Base-by-base conservation (phyloP, 1,139 yeast genomes). In the Pichia sp. region DNA sequence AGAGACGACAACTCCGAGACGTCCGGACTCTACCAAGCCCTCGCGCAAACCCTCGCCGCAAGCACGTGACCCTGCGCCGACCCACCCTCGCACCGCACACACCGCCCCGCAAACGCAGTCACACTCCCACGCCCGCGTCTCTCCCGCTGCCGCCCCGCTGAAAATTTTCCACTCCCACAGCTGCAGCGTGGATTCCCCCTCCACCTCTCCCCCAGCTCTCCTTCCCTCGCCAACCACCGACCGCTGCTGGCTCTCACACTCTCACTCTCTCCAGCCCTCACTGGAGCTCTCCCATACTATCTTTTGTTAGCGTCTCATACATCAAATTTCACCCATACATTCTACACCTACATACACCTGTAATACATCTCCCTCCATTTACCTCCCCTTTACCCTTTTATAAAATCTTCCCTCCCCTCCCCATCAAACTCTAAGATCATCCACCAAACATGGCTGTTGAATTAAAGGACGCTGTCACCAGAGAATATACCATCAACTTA, bases 401-500 rank as follows among this genome's bases (percentile, higher is more conserved):
- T n/a, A n/a, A n/a, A n/a, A n/a, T n/a, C 6, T 11, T 20, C 22
- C 12, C 14, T 14, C 12, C 9, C 6, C 11, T 19, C 9, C 12
- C 17, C 3, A 33, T n/a, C 44, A 22, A 34, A 30, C 14, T 21
- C 33, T 27, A 15, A n/a, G 4, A 32, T 27, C 44, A 40, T 9
- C 53, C 55, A 12, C 62, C 27, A 24, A 56, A 60, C 62, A 70
- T 70, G 75, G 70, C 75, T 64, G 78, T 78, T 75, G 97, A 97
- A 77, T 81, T 89, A 76, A 89, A 89, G 81, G 98, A 93, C 93
- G 97, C 90, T 77, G 97, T 94, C 78, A 88, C 99, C 75, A 96
- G 99, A 79, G 99, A 94, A 82, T 94, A 94, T 90, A 94, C 99
- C 84, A 91, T 94, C 79, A 93, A 94, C 91, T 81, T 93, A 78